phyloP scores from a whole-genome alignment of 352 stramenopile genomes.

The Phytopythium kandeliae region DNA sequence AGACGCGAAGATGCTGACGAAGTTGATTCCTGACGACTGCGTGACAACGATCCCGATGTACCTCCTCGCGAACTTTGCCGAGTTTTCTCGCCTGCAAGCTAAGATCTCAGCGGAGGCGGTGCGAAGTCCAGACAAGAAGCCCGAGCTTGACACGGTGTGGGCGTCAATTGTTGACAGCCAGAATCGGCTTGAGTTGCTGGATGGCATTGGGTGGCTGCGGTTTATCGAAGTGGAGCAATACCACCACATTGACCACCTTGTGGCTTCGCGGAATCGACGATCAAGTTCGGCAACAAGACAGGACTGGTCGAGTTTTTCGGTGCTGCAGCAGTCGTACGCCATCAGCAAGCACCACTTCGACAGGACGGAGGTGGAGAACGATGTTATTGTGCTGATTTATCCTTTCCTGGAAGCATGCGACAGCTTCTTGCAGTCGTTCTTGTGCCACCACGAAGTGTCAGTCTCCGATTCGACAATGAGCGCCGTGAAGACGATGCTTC shows the following conservation, averaged over 20 bases:
- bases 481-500: constrained; percentile 33
- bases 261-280: constrained; percentile 9
- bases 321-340: constrained; percentile 82
- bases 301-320: constrained; percentile 39
- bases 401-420: constrained; percentile 67
- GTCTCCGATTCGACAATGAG: constrained; percentile 12
- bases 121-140: constrained; percentile 10
- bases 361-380: constrained; percentile 61
- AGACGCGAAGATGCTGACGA: constrained; percentile 17
- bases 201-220: constrained; percentile 55
- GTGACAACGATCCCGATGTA: constrained; percentile 25
- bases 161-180: constrained; percentile 28
- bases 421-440: constrained; percentile 27
- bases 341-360: constrained; percentile 74
- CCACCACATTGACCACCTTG: constrained; percentile 35
- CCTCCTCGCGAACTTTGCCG: constrained; percentile 42
- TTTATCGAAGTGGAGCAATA: constrained; percentile 76
- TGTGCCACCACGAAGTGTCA: constrained; percentile 5
- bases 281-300: neutral
- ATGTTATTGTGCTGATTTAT: constrained; percentile 66
- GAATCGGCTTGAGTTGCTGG: constrained; percentile 42
- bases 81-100: constrained; percentile 26
- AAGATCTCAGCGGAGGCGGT: constrained; percentile 11
- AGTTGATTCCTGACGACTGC: constrained; percentile 4
- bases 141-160: constrained; percentile 31